Evolutionary conservation across 2,329 filamentous ascomycete species (phyloP), one percentile per base, ranked within the genome.

Genomic region (Zasmidium cellare): DNA sequence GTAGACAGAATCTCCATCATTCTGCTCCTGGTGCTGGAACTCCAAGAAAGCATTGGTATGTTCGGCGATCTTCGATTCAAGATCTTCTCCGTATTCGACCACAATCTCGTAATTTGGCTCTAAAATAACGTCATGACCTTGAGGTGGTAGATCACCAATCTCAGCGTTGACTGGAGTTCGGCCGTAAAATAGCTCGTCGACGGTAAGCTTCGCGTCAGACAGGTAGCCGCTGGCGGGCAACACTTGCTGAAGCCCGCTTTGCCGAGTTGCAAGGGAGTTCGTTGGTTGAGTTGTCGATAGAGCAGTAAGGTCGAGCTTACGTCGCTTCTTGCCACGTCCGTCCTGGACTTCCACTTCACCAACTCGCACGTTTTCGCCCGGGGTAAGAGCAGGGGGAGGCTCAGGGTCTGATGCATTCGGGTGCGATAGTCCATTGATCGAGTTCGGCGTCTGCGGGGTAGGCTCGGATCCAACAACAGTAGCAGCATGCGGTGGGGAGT

Each of bases 101-200:
- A 9, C 12, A 18, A 41, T 16, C 12, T 6, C 5, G 35, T 41
- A 41, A 41, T 41, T 18, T 9, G 35, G 35, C 35, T 41, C 3
- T 18, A 18, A 5, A 6, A 61, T n/a, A 18, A 62, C 18, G 6
- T 65, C 55, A 16, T 59, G 53, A 45, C 51, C 55, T 7, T 53
- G n/a, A 11, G 57, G 54, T 7, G 44, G 31, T 9, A 60, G 48
- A 11, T 60, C 41, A 7, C 54, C 38, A 19, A 72, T 61, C 20
- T 67, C 61, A 24, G 63, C 22, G 22, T 70, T 69, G 9, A 72
- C 38, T 2, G 24, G 18, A 12, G 68, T 72, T 2, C 58, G 53
- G 25, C 69, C 69, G 51, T 70, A 76, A 63, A 77, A 76, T 2
- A 76, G 23, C 3, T 67, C 55, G 46, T 76, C 70, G 2, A 75